A percentile compares a stretch with the other conserved stretches of the same genome.
Evolutionary conservation across 805 yeast species (phyloP).

Genomic region (Hanseniaspora occidentalis): DNA sequence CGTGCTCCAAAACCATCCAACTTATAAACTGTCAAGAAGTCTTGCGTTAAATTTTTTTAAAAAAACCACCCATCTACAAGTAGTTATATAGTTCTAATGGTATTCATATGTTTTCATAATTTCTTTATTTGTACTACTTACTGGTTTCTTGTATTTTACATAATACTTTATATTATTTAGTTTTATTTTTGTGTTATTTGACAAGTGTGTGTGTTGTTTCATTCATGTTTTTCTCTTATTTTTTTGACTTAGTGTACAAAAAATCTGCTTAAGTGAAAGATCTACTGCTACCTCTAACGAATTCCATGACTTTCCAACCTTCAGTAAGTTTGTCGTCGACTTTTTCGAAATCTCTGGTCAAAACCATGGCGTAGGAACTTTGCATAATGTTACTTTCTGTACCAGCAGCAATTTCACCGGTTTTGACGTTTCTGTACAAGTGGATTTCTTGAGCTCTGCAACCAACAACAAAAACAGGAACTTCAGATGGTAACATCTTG

Average conservation of each 20-base stretch:
- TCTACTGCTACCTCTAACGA: constrained; percentile 87
- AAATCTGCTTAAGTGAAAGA: constrained; percentile 41
- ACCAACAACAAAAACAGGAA: constrained; percentile 85
- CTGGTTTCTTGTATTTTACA: too few relatives aligned
- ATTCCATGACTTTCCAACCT: constrained; percentile 94
- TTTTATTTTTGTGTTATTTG: neutral
- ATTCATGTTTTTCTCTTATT: too few relatives aligned
- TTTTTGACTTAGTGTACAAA: neutral
- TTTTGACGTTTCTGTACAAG: constrained; percentile 74
- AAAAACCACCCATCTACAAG: too few relatives aligned
- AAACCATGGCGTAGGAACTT: constrained; percentile 92
- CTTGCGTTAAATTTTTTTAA: too few relatives aligned
- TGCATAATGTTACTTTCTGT: constrained; percentile 83
- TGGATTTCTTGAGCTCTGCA: constrained; percentile 96
- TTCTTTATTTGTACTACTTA: neutral
- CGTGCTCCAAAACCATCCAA: too few relatives aligned
- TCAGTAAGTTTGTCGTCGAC: constrained; percentile 83
- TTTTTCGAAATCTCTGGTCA: constrained; percentile 87
- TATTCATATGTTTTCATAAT: too few relatives aligned
- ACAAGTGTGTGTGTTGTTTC: too few relatives aligned
- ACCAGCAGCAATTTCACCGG: constrained; percentile 94
- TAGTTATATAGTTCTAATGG: neutral
- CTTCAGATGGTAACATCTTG: constrained; percentile 77
- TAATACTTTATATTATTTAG: neutral
- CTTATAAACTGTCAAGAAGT: too few relatives aligned